Evolutionary conservation across 371 early-diverging fungal genomes (phyloP).

Genomic region (Mortierella sp.): DNA sequence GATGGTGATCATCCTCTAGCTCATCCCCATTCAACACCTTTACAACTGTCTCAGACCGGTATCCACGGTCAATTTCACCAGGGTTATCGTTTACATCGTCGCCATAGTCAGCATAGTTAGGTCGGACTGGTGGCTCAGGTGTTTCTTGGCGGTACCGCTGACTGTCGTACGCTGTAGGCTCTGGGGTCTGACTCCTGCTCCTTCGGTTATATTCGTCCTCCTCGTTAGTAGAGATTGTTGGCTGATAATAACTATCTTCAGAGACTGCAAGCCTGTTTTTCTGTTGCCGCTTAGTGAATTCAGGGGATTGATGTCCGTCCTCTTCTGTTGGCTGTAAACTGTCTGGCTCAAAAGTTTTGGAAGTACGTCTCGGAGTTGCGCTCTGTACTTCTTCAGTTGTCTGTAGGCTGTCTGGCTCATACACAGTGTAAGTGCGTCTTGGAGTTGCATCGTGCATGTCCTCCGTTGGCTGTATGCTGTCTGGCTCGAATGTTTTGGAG

Average conservation of each 20-base stretch:
- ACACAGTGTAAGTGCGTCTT: background rate
- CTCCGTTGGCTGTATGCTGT: background rate
- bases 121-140: background rate
- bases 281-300: too few species aligned
- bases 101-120: background rate
- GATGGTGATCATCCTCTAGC: background rate
- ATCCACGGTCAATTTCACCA: constrained; percentile 15
- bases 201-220: background rate
- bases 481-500: background rate
- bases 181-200: background rate
- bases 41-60: constrained; percentile 8
- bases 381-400: too few species aligned
- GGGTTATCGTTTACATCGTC: background rate
- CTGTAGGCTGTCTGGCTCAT: too few species aligned
- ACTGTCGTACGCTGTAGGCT: background rate
- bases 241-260: too few species aligned
- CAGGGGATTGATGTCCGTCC: background rate
- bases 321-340: too few species aligned
- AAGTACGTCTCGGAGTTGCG: too few species aligned
- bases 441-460: background rate
- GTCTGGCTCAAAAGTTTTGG: too few species aligned
- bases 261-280: too few species aligned
- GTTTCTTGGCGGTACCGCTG: background rate
- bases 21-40: background rate
- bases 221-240: background rate